These are phyloP conservation scores for Spizellomyces punctatus DNA, from an alignment of 192 early-diverging fungal genomes.

Conservation along the genomic window DNA sequence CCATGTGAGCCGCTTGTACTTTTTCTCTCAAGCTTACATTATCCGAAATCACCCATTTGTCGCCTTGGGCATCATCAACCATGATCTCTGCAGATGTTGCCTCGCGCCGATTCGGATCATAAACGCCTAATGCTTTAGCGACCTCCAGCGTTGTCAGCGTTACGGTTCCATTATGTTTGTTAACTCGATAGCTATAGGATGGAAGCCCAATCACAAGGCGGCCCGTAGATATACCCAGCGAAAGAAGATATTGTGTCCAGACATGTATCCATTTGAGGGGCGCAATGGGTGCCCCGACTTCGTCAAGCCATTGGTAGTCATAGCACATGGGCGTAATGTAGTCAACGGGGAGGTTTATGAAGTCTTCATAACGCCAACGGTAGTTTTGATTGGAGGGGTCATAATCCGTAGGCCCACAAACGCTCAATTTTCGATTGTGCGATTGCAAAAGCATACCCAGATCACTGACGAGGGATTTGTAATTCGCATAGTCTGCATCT, in stretches of 20 bases:
- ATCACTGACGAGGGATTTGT: neutral
- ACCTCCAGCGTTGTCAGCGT: neutral
- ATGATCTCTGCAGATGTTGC: neutral
- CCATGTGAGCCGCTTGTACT: neutral
- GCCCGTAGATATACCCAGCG: neutral
- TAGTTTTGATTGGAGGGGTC: neutral
- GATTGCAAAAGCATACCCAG: neutral
- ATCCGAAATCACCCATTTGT: conserved; percentile 5
- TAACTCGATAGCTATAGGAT: neutral
- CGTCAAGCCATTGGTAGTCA: conserved; percentile 1
- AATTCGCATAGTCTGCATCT: neutral
- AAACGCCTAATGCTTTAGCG: neutral
- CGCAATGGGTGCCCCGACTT: conserved; percentile 6
- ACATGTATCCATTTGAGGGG: neutral
- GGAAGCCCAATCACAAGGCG: conserved; percentile 1
- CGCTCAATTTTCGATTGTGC: neutral
- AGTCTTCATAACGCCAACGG: neutral
- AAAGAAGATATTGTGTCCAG: neutral
- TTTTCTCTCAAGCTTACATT: neutral
- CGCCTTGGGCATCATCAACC: neutral
- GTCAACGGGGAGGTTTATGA: conserved; percentile 3
- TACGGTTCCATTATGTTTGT: neutral
- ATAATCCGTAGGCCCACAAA: conserved; percentile 1
- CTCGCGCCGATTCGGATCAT: too few species aligned
- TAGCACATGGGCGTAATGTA: conserved; percentile 3